A percentile compares a stretch with the other conserved stretches of the same genome.
Conservation (phyloP, 371 early-diverging fungal genomes). For the Rhizomucor miehei region DNA sequence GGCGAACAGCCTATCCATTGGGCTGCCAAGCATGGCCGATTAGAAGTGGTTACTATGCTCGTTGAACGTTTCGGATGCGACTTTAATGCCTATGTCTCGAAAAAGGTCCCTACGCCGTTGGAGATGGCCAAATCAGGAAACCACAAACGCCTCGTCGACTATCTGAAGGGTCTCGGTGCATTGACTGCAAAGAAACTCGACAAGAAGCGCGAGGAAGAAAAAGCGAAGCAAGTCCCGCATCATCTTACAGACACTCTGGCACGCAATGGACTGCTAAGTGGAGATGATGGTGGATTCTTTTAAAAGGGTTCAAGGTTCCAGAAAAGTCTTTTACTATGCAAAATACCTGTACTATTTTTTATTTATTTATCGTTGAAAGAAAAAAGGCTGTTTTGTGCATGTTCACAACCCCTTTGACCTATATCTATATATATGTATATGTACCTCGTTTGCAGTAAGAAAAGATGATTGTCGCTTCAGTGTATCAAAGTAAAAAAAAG, state of each 20-base stretch:
- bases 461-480: too few species aligned
- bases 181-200: slow-evolving; percentile 41
- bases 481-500: too few species aligned
- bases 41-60: slow-evolving; percentile 32
- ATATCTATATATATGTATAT: too few species aligned
- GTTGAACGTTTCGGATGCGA: slow-evolving; percentile 31
- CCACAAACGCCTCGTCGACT: slow-evolving; percentile 37
- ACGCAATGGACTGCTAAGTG: slow-evolving; percentile 32
- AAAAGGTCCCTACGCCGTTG: slow-evolving; percentile 30
- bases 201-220: slow-evolving; percentile 30
- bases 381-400: too few species aligned
- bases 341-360: background rate
- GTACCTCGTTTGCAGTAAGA: too few species aligned
- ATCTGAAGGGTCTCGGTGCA: slow-evolving; percentile 34
- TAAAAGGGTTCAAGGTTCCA: too few species aligned
- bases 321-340: background rate
- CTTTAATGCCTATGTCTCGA: slow-evolving; percentile 30
- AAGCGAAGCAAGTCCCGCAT: slow-evolving; percentile 21
- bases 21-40: slow-evolving; percentile 30
- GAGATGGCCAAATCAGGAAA: slow-evolving; percentile 40
- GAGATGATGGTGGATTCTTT: slow-evolving; percentile 5
- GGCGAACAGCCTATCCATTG: slow-evolving; percentile 41
- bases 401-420: too few species aligned
- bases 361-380: background rate
- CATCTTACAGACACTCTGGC: slow-evolving; percentile 29